A percentile compares a stretch with the other conserved stretches of the same genome.
Conservation (phyloP, 495 filamentous ascomycete genomes). For the Daldinia loculata region DNA sequence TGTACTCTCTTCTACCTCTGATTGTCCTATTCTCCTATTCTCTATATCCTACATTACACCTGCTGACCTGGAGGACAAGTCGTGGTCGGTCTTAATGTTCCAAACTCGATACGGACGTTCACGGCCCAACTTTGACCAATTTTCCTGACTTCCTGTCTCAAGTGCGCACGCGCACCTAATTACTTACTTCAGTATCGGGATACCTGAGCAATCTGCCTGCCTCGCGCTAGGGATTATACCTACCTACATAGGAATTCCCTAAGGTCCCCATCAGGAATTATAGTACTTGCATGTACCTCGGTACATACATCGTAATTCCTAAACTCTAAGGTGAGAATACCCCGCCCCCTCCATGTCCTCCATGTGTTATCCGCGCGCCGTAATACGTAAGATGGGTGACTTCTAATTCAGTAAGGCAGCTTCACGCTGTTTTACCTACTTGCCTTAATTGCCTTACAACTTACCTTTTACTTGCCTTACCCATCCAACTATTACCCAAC, state of each 20-base stretch:
- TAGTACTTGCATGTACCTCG: not conserved
- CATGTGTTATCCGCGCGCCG: slow-evolving; percentile 24
- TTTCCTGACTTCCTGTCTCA: not conserved
- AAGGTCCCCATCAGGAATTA: not conserved
- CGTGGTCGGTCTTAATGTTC: not conserved
- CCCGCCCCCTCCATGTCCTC: slow-evolving; percentile 37
- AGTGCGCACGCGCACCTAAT: not conserved
- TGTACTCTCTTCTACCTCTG: not conserved
- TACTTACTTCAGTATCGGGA: not conserved
- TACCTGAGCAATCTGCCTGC: not conserved
- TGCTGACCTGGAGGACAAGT: not conserved
- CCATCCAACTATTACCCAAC: not conserved
- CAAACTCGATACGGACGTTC: not conserved
- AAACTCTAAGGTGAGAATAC: slow-evolving; percentile 16
- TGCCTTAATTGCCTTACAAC: slow-evolving; percentile 9
- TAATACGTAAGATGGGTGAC: slow-evolving; percentile 13
- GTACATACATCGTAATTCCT: not conserved
- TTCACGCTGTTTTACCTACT: slow-evolving; percentile 18
- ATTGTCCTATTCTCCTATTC: slow-evolving; percentile 3
- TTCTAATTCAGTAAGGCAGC: slow-evolving; percentile 24
- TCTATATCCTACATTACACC: not conserved
- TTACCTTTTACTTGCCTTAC: not conserved
- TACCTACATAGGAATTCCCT: not conserved
- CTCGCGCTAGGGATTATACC: not conserved
- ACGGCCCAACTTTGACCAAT: not conserved